These are phyloP conservation scores for Saprolegnia diclina DNA, from an alignment of 352 stramenopile species.

Conservation along the genomic window DNA sequence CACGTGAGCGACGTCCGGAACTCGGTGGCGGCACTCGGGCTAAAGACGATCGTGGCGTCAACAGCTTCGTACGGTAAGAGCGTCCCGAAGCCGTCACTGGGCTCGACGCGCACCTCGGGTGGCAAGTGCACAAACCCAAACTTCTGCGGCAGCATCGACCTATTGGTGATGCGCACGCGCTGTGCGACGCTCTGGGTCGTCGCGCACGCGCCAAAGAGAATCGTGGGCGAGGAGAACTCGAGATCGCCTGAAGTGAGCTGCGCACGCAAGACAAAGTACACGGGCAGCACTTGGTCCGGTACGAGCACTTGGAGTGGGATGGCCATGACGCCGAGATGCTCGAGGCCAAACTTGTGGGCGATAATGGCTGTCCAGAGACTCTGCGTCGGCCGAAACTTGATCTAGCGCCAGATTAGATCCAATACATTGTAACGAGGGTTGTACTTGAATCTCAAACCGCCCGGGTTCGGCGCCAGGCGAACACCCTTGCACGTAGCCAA, in stretches of 20 bases:
- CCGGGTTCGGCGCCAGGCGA: constrained; percentile 28
- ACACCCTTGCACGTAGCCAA: constrained; percentile 77
- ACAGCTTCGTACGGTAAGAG: constrained; percentile 44
- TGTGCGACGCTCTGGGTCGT: constrained; percentile 39
- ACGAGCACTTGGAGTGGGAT: constrained; percentile 53
- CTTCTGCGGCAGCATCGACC: constrained; percentile 45
- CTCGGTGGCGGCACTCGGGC: constrained; percentile 37
- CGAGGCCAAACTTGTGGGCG: constrained; percentile 41
- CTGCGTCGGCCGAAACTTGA: constrained; percentile 56
- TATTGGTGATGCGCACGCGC: constrained; percentile 43
- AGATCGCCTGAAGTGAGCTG: constrained; percentile 33
- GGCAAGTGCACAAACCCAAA: constrained; percentile 59
- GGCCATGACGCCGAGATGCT: constrained; percentile 35
- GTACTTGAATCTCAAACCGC: constrained; percentile 51
- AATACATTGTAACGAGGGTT: not conserved
- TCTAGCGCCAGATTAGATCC: constrained; percentile 24
- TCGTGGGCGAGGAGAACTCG: constrained; percentile 27
- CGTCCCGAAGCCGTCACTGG: constrained; percentile 54
- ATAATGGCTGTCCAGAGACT: constrained; percentile 43
- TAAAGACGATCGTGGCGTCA: constrained; percentile 41
- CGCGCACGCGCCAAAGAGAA: constrained; percentile 58
- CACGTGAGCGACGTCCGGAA: constrained; percentile 39
- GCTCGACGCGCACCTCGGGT: constrained; percentile 44
- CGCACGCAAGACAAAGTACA: constrained; percentile 48
- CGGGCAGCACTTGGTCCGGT: constrained; percentile 57